Percentiles rank a stretch among this genome's conserved stretches.
These are phyloP conservation scores for Mortierella sp. DNA, from an alignment of 371 early-diverging fungal genomes.

Conservation along the genomic window DNA sequence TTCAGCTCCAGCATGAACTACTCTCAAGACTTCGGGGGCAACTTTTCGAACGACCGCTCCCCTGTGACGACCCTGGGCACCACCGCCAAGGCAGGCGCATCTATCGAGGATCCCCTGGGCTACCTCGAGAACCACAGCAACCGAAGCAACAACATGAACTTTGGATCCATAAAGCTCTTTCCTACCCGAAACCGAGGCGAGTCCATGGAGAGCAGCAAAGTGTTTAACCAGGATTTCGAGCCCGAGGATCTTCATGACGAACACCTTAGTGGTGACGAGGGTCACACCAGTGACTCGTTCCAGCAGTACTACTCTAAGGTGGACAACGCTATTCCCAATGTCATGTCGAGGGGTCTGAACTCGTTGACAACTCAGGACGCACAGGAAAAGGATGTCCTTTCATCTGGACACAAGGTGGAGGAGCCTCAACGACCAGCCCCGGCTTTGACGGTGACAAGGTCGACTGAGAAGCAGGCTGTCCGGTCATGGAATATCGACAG, in stretches of 20 bases:
- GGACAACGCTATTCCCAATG: background rate
- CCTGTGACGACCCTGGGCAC: background rate
- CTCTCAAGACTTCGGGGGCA: background rate
- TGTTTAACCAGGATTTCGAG: constrained; percentile 45
- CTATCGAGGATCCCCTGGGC: background rate
- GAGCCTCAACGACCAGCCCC: constrained; percentile 24
- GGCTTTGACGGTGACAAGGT: constrained; percentile 8
- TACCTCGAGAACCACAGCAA: background rate
- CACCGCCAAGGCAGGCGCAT: constrained; percentile 3
- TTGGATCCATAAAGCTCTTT: constrained; percentile 25
- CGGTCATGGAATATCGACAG: background rate
- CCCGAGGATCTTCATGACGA: constrained; percentile 12
- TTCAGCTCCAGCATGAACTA: background rate
- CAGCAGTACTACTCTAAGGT: constrained; percentile 22
- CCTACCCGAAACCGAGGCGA: constrained; percentile 32
- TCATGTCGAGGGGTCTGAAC: background rate
- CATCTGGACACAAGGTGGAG: background rate
- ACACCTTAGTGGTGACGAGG: constrained; percentile 1
- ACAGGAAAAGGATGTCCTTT: background rate
- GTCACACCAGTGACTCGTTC: constrained; percentile 10
- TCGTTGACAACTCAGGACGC: background rate
- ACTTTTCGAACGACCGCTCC: background rate
- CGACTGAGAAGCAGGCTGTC: background rate
- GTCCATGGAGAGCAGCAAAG: constrained; percentile 45
- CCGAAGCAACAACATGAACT: constrained; percentile 10